Percentiles rank a stretch among this genome's conserved stretches.
These are phyloP conservation scores for Fusarium miscanthi DNA, from an alignment of 2,329 filamentous ascomycete genomes.

Conservation along the genomic window DNA sequence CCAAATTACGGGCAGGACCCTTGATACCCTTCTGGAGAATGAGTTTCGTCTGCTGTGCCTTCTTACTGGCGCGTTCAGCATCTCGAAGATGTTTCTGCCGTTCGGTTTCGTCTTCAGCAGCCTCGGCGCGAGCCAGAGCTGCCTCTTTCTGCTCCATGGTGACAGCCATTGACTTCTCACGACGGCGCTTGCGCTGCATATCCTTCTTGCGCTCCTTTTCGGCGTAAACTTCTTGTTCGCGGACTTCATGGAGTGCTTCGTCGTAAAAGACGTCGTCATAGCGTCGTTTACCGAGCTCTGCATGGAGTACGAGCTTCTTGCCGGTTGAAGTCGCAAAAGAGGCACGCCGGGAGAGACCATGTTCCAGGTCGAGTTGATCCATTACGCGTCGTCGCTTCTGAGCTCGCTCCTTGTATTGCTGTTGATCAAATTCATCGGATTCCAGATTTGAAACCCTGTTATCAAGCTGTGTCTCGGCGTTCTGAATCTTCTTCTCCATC, in stretches of 20 bases:
- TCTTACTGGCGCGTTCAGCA: constrained; percentile 90
- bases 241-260: constrained; percentile 85
- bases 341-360: constrained; percentile 70
- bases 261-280: constrained; percentile 83
- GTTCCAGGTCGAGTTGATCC: constrained; percentile 69
- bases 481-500: constrained; percentile 56
- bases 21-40: constrained; percentile 88
- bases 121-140: constrained; percentile 80
- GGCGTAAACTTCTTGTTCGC: constrained; percentile 87
- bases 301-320: constrained; percentile 74
- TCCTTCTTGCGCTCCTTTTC: constrained; percentile 99
- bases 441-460: constrained; percentile 59
- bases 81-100: constrained; percentile 83
- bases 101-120: constrained; percentile 84
- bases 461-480: constrained; percentile 56
- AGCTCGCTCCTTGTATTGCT: constrained; percentile 64
- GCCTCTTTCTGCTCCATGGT: constrained; percentile 91
- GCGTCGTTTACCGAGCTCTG: constrained; percentile 76
- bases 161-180: constrained; percentile 95
- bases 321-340: constrained; percentile 70
- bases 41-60: constrained; percentile 89
- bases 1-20: constrained; percentile 76
- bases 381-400: constrained; percentile 78
- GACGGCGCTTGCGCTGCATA: constrained; percentile 96
- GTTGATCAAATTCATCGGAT: constrained; percentile 55